Evolutionary conservation across 805 yeast genomes (phyloP).

Genomic region (Hyphopichia homilentoma): DNA sequence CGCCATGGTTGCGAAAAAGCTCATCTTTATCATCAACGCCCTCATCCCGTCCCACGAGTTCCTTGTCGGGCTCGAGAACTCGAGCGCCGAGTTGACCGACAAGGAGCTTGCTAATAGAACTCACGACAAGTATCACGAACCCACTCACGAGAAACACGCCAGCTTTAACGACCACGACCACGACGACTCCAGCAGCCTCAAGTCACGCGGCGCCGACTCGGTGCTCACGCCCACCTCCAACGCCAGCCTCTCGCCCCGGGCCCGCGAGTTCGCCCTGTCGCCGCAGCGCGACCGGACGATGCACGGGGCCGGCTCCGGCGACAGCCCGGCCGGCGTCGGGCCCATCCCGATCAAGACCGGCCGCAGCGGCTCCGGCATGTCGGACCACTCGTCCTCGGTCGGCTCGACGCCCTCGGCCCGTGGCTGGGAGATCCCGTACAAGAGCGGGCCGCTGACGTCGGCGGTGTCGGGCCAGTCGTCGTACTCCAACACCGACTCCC

Average conservation of each 20-base stretch:
- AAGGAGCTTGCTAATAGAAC: neutral
- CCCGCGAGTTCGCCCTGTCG: too few relatives aligned
- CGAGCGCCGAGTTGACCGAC: neutral
- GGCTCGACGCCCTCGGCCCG: constrained; percentile 25
- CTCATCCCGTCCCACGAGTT: constrained; percentile 38
- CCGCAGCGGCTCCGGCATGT: neutral
- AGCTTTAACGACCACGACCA: neutral
- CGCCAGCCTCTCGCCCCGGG: neutral
- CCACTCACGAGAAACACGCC: neutral
- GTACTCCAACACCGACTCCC: constrained; percentile 10
- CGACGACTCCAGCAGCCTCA: neutral
- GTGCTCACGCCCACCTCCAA: neutral
- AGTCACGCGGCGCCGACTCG: too few relatives aligned
- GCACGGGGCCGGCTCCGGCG: neutral
- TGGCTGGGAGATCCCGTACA: constrained; percentile 48
- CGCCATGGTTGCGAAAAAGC: constrained; percentile 56
- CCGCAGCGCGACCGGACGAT: too few relatives aligned
- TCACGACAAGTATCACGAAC: too few relatives aligned
- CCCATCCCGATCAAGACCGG: neutral
- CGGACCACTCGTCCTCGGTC: constrained; percentile 6
- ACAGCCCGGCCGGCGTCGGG: neutral
- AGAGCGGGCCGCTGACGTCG: constrained; percentile 27
- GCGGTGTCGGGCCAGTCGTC: constrained; percentile 11
- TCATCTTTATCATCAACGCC: constrained; percentile 51
- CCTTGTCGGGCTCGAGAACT: constrained; percentile 1